Conservation (phyloP, 2,329 filamentous ascomycete species). For the Rosellinia necatrix region DNA sequence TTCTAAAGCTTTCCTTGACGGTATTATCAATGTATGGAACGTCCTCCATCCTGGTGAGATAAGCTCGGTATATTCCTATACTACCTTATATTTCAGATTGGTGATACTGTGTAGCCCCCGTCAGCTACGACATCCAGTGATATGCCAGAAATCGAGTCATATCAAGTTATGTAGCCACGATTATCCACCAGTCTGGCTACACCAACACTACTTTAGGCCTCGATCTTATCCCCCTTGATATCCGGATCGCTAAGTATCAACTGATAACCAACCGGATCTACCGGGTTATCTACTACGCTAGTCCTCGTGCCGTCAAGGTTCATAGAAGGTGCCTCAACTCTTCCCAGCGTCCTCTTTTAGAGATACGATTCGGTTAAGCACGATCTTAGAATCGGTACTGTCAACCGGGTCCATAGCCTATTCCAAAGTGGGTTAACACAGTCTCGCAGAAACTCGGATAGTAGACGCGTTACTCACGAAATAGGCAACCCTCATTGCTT, state of each 20-base stretch:
- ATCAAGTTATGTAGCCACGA: too few species aligned
- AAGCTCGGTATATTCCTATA: too few species aligned
- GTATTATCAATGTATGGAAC: too few species aligned
- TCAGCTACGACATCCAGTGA: too few species aligned
- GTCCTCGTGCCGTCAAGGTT: not conserved
- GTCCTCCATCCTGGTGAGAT: too few species aligned
- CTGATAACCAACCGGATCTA: not conserved
- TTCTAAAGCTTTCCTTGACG: too few species aligned
- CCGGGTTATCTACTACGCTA: not conserved
- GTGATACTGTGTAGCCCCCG: too few species aligned
- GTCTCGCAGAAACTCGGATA: not conserved
- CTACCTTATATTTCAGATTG: too few species aligned
- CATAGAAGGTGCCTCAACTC: conserved; percentile 37
- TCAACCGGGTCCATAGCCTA: conserved; percentile 73
- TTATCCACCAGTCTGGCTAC: too few species aligned
- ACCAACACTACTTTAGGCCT: too few species aligned
- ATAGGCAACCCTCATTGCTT: conserved; percentile 87
- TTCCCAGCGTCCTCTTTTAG: conserved; percentile 87
- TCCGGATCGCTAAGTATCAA: not conserved
- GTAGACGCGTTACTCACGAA: conserved; percentile 58
- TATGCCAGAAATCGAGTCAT: too few species aligned
- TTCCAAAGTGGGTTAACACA: not conserved
- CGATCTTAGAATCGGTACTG: conserved; percentile 75
- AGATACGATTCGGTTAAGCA: conserved; percentile 90
- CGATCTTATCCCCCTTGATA: not conserved